phyloP scores from a whole-genome alignment of 768 basidiomycete species.

The Phylloporus rhodoxanthus region DNA sequence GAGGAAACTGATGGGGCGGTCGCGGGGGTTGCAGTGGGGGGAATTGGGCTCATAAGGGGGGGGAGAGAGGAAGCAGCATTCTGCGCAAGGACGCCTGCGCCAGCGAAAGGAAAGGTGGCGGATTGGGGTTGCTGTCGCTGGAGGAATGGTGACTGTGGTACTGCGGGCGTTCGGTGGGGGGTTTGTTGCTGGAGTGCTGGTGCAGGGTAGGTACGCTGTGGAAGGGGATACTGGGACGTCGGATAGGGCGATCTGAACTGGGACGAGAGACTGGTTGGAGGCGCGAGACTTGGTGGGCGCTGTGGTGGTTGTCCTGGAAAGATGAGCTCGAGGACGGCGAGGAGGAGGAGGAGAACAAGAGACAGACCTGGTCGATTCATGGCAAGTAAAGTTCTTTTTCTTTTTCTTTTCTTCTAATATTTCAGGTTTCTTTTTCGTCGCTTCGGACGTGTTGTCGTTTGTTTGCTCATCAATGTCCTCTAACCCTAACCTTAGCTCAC shows the following conservation, averaged over 20 bases:
- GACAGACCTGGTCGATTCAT: constrained; percentile 62
- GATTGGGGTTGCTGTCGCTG: constrained; percentile 44
- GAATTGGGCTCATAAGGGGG: constrained; percentile 52
- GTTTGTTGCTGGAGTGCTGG: constrained; percentile 49
- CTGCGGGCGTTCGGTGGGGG: constrained; percentile 54
- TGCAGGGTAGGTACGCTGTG: constrained; percentile 29
- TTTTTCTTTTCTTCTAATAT: constrained; percentile 7
- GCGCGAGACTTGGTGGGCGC: constrained; percentile 68
- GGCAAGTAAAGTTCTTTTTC: constrained; percentile 6
- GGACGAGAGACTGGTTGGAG: constrained; percentile 54
- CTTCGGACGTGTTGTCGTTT: constrained; percentile 21
- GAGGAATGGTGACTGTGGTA: constrained; percentile 59
- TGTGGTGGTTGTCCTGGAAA: constrained; percentile 72
- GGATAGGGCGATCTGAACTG: constrained; percentile 56
- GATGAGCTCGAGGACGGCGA: constrained; percentile 19
- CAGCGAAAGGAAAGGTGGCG: constrained; percentile 54
- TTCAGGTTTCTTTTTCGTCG: constrained; percentile 8
- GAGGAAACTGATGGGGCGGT: constrained; percentile 59
- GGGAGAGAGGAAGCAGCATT: constrained; percentile 51
- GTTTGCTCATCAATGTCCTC: constrained; percentile 14
- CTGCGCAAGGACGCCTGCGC: constrained; percentile 43
- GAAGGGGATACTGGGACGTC: constrained; percentile 31
- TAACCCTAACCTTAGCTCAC: constrained; percentile 21
- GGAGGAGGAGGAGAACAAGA: constrained; percentile 3
- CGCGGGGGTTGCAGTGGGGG: constrained; percentile 32